Evolutionary conservation across 2,329 filamentous ascomycete species (phyloP).

Genomic region (Aspergillus flavus): DNA sequence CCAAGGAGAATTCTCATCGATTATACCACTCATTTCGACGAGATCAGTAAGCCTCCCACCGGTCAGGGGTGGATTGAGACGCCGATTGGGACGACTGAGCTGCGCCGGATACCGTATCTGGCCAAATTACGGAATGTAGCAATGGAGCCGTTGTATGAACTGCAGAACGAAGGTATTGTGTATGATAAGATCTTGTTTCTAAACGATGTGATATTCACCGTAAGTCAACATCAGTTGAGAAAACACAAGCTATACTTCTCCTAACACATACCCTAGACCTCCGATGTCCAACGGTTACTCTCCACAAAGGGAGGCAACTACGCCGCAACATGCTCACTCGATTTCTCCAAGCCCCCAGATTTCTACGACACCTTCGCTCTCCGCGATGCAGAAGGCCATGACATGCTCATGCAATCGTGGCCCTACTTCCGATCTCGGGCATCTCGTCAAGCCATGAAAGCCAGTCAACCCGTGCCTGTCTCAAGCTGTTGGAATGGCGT

Average conservation of each 20-base stretch:
- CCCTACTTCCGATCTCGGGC: slow-evolving; percentile 54
- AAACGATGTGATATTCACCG: slow-evolving; percentile 51
- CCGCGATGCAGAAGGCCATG: slow-evolving; percentile 66
- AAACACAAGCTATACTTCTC: slow-evolving; percentile 16
- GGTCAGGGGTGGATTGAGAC: slow-evolving; percentile 66
- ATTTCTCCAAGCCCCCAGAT: slow-evolving; percentile 67
- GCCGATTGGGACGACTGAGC: slow-evolving; percentile 54
- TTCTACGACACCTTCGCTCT: slow-evolving; percentile 77
- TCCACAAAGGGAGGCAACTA: slow-evolving; percentile 62
- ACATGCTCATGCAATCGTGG: slow-evolving; percentile 66
- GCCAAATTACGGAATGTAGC: slow-evolving; percentile 65
- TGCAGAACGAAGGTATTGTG: slow-evolving; percentile 53
- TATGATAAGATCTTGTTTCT: slow-evolving; percentile 65
- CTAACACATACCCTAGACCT: slow-evolving; percentile 32
- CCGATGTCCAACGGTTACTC: slow-evolving; percentile 59
- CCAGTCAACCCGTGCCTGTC: slow-evolving; percentile 58
- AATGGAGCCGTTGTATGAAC: slow-evolving; percentile 60
- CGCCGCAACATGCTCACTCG: slow-evolving; percentile 69
- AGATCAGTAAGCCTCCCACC: slow-evolving; percentile 49
- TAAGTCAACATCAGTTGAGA: slow-evolving; percentile 19
- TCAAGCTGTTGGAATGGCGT: slow-evolving; percentile 70
- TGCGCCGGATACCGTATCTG: slow-evolving; percentile 70
- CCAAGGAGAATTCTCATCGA: slow-evolving; percentile 59
- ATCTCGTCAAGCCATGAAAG: slow-evolving; percentile 57
- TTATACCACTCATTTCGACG: slow-evolving; percentile 61